A percentile compares a stretch with the other conserved stretches of the same genome.
Evolutionary conservation across 108 stramenopile genomes (phyloP).

Genomic region (Skeletonema marinoi): DNA sequence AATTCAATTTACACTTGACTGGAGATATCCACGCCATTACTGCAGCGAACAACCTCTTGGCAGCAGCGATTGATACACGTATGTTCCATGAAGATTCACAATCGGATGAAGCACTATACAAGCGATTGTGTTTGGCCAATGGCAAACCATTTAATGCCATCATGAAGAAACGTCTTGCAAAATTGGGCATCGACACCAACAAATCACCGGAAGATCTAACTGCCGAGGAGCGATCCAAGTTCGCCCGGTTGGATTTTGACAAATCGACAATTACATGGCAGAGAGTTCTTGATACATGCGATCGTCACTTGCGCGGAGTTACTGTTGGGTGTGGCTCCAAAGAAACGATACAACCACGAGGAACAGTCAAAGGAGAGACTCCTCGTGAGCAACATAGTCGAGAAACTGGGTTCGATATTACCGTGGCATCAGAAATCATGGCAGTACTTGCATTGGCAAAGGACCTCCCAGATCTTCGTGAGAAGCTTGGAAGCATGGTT

Average conservation of each 20-base stretch:
- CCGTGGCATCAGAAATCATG: slow-evolving; percentile 98
- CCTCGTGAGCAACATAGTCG: slow-evolving; percentile 73
- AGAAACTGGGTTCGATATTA: slow-evolving; percentile 97
- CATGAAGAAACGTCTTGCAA: slow-evolving; percentile 83
- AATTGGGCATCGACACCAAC: slow-evolving; percentile 88
- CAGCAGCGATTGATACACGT: slow-evolving; percentile 97
- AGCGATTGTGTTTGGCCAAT: slow-evolving; percentile 70
- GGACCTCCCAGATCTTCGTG: slow-evolving; percentile 87
- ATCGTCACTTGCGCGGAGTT: slow-evolving; percentile 91
- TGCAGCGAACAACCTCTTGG: slow-evolving; percentile 92
- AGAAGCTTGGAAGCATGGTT: slow-evolving; percentile 94
- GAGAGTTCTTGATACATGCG: slow-evolving; percentile 97
- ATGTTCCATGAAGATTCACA: slow-evolving; percentile 96
- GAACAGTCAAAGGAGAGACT: slow-evolving; percentile 46
- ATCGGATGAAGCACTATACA: slow-evolving; percentile 89
- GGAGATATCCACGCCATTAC: slow-evolving; percentile 94
- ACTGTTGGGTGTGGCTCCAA: slow-evolving; percentile 83
- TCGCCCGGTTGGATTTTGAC: slow-evolving; percentile 95
- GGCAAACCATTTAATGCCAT: slow-evolving; percentile 72
- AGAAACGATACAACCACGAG: slow-evolving; percentile 80
- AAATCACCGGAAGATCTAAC: slow-evolving; percentile 85
- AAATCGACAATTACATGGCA: slow-evolving; percentile 96
- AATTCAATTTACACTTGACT: slow-evolving; percentile 98
- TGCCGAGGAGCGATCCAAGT: slow-evolving; percentile 73
- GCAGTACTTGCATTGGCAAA: slow-evolving; percentile 94